A percentile compares a stretch with the other conserved stretches of the same genome.
Conservation (phyloP, 495 filamentous ascomycete species). For the Amniculicola lignicola region DNA sequence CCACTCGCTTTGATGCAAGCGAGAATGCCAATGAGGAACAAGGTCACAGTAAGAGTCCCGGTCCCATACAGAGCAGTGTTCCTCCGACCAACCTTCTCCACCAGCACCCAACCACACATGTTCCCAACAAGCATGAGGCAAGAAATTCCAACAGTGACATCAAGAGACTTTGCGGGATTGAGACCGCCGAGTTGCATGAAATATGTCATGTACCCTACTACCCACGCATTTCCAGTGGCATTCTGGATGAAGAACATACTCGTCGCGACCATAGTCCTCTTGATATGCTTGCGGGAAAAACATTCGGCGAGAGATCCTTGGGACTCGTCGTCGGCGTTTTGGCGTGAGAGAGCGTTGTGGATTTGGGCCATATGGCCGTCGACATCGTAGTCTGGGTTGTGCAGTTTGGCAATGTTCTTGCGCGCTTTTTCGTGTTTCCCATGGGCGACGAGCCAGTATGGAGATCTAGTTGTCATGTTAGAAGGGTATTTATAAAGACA, state of each 20-base stretch:
- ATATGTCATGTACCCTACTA: constrained; percentile 39
- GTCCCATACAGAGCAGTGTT: constrained; percentile 52
- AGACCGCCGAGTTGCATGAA: constrained; percentile 40
- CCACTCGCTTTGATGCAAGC: constrained; percentile 54
- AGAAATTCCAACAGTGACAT: constrained; percentile 40
- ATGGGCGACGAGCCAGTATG: constrained; percentile 6
- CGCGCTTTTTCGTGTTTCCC: constrained; percentile 4
- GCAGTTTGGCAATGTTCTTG: neutral
- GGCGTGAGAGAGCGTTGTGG: neutral
- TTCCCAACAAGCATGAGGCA: constrained; percentile 44
- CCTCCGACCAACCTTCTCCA: constrained; percentile 51
- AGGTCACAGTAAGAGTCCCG: constrained; percentile 44
- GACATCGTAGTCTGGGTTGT: neutral
- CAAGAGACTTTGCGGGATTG: constrained; percentile 34
- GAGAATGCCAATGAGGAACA: constrained; percentile 55
- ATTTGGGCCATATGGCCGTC: constrained; percentile 2
- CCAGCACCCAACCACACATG: constrained; percentile 52
- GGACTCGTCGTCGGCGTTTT: constrained; percentile 6
- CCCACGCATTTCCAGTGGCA: constrained; percentile 38
- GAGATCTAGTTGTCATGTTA: neutral
- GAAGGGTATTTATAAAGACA: neutral
- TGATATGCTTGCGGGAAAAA: constrained; percentile 4
- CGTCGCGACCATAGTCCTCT: neutral
- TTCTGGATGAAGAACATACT: constrained; percentile 36
- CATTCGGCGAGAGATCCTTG: constrained; percentile 3